phyloP scores from a whole-genome alignment of 257 asterid genomes.

The Voacanga thouarsii region DNA sequence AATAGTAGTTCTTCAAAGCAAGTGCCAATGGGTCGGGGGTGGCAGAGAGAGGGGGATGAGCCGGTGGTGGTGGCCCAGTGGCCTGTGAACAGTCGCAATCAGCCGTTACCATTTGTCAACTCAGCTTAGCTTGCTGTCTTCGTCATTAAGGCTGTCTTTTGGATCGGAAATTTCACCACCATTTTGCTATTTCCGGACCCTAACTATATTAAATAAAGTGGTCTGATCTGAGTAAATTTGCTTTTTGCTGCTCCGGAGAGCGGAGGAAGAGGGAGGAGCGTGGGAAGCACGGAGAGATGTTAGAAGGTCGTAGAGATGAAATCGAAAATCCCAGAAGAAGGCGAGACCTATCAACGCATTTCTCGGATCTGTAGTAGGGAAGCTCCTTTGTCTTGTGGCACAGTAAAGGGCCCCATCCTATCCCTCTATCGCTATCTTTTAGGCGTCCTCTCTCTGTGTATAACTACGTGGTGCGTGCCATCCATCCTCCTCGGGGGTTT shows the following conservation, averaged over 20 bases:
- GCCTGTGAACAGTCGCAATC: constrained; percentile 24
- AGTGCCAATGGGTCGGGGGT: not conserved
- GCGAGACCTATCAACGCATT: constrained; percentile 60
- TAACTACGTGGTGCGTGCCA: too few relatives aligned
- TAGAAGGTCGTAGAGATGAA: not conserved
- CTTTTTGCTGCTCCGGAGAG: too few relatives aligned
- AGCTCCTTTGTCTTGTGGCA: constrained; percentile 29
- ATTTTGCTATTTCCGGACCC: not conserved
- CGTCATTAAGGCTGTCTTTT: not conserved
- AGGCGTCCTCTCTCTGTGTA: too few relatives aligned
- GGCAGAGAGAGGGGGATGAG: not conserved
- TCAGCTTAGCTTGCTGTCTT: not conserved
- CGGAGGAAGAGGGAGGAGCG: not conserved
- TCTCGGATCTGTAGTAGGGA: constrained; percentile 71
- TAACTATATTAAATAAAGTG: not conserved
- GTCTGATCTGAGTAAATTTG: too few relatives aligned
- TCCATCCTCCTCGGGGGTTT: not conserved
- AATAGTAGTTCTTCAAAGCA: not conserved
- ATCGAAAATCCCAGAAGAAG: not conserved
- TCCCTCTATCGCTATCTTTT: not conserved
- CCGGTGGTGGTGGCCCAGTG: not conserved
- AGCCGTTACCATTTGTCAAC: constrained; percentile 10
- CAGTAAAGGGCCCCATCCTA: constrained; percentile 13
- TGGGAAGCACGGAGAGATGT: not conserved
- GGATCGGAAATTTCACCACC: not conserved